Evolutionary conservation across 1,139 yeast genomes (phyloP).

Genomic region (Blastobotrys malaysiensis): DNA sequence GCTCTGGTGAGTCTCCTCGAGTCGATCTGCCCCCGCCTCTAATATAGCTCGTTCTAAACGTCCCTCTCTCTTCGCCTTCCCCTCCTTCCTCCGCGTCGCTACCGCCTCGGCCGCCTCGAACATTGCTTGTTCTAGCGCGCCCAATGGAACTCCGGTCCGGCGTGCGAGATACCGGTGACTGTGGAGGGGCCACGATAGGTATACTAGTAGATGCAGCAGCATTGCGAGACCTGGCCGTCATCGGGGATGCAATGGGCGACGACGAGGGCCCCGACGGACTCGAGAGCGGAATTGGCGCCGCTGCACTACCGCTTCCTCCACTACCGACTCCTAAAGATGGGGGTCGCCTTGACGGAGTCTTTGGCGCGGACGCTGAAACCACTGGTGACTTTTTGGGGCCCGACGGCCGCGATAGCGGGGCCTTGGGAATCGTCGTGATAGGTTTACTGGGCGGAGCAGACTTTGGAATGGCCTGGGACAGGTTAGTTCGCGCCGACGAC

Average conservation of each 20-base stretch:
- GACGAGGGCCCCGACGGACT: not conserved
- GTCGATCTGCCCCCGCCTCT: not conserved
- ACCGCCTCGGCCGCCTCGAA: not conserved
- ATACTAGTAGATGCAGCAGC: not conserved
- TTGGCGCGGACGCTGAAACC: not conserved
- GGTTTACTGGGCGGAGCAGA: not conserved
- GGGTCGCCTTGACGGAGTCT: not conserved
- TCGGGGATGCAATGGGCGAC: not conserved
- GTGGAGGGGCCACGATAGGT: not conserved
- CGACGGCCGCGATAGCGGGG: not conserved
- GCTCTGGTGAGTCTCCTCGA: slow-evolving; percentile 1
- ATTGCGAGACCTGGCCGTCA: not conserved
- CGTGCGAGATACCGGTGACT: not conserved
- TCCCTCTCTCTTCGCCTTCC: not conserved
- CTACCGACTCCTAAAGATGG: too few species aligned
- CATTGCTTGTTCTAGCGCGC: not conserved
- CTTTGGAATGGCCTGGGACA: not conserved
- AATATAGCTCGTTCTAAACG: not conserved
- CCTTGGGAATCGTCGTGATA: not conserved
- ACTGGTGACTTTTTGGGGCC: not conserved
- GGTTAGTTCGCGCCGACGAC: not conserved
- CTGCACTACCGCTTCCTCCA: not conserved
- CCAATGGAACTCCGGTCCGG: not conserved
- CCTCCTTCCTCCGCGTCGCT: not conserved
- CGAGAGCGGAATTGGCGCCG: not conserved